A percentile compares a stretch with the other conserved stretches of the same genome.
Evolutionary conservation across 805 yeast genomes (phyloP).

Genomic region (Wickerhamiella lipophila): DNA sequence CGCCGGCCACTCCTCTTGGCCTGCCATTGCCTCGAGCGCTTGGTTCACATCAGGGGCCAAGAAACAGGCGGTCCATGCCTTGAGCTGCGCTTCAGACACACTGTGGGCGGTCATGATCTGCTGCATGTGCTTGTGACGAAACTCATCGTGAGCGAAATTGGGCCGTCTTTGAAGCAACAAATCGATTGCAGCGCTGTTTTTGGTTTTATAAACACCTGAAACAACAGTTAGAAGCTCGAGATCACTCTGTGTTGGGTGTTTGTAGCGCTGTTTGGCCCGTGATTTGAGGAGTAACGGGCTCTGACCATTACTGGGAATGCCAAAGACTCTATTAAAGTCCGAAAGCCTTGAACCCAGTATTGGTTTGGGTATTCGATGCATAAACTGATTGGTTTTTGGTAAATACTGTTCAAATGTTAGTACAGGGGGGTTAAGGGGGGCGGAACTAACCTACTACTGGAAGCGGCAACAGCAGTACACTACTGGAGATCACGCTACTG

Average conservation of each 20-base stretch:
- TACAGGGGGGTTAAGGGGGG: neutral
- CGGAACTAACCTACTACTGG: too few relatives aligned
- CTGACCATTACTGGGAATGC: neutral
- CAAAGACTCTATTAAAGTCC: neutral
- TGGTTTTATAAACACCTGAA: neutral
- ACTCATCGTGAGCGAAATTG: neutral
- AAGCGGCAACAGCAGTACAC: too few relatives aligned
- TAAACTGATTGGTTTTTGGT: neutral
- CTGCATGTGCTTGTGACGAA: neutral
- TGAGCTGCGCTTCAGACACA: neutral
- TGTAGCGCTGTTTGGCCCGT: neutral
- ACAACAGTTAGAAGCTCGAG: neutral
- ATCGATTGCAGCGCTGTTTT: neutral
- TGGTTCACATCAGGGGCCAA: neutral
- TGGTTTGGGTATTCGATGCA: conserved; percentile 2
- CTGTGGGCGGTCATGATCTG: neutral
- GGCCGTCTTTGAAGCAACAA: neutral
- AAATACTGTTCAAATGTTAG: too few relatives aligned
- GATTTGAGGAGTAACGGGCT: neutral
- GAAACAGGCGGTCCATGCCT: neutral
- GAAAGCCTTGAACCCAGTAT: neutral
- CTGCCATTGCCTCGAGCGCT: conserved; percentile 16
- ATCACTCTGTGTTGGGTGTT: neutral
- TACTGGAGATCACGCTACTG: too few relatives aligned
- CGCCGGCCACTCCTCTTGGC: conserved; percentile 21